phyloP scores from a whole-genome alignment of 2,329 filamentous ascomycete species.

The Catunica adiposa region DNA sequence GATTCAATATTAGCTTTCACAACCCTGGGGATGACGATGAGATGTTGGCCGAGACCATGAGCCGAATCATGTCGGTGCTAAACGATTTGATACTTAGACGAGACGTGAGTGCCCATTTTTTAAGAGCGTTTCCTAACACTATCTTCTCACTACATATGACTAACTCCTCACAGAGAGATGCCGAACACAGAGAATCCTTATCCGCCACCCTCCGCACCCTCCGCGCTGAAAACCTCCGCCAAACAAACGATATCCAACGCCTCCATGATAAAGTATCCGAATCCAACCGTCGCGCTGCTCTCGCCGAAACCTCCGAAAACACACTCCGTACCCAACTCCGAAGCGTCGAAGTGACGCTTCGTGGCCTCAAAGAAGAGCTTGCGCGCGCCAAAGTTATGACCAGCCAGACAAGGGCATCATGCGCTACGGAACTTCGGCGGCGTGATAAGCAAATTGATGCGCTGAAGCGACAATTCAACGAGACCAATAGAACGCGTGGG shows the following conservation, averaged over 20 bases:
- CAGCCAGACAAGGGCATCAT: slow-evolving; percentile 69
- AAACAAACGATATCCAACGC: slow-evolving; percentile 50
- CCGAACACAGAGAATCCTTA: slow-evolving; percentile 71
- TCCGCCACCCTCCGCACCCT: slow-evolving; percentile 62
- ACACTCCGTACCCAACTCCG: slow-evolving; percentile 52
- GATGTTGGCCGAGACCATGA: slow-evolving; percentile 48
- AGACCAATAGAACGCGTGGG: slow-evolving; percentile 47
- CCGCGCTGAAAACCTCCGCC: slow-evolving; percentile 57
- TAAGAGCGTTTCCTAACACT: neutral
- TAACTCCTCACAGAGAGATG: slow-evolving; percentile 51
- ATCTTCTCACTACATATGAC: neutral
- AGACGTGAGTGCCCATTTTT: slow-evolving; percentile 45
- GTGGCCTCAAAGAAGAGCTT: slow-evolving; percentile 71
- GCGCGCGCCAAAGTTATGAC: slow-evolving; percentile 62
- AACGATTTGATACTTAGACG: slow-evolving; percentile 83
- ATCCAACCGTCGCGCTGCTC: slow-evolving; percentile 36
- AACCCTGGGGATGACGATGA: slow-evolving; percentile 47
- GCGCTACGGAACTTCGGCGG: slow-evolving; percentile 79
- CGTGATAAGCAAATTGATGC: slow-evolving; percentile 77
- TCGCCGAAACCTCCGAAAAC: slow-evolving; percentile 54
- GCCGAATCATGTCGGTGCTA: slow-evolving; percentile 75
- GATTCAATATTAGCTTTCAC: slow-evolving; percentile 68
- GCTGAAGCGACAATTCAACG: slow-evolving; percentile 71
- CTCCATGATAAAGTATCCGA: slow-evolving; percentile 38
- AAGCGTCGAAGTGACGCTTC: slow-evolving; percentile 55